Base-by-base conservation (phyloP, 371 early-diverging fungal genomes). In the Mortierella sp. region DNA sequence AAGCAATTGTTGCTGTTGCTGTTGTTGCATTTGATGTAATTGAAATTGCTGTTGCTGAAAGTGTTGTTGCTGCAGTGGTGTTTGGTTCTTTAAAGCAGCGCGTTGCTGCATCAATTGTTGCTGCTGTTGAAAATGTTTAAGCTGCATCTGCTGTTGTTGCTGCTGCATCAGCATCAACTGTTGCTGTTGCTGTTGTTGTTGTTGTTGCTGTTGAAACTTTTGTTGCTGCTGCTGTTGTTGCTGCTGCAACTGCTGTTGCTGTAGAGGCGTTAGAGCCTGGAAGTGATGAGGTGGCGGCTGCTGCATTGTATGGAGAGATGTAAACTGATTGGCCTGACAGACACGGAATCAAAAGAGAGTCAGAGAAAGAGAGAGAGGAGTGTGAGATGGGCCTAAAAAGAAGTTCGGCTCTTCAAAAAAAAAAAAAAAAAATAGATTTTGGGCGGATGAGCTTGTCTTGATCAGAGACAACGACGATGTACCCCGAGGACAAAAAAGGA, bases 41-140 rank as follows among this genome's bases (percentile, higher is more conserved):
- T 45, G 62, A 19, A 68, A 72, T 19, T 72, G 77, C 11, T 72
- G 77, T 15, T 77, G 73, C 16, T 77, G 77, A 40, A 70, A 63
- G n/a, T 72, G 76, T 22, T 76, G 69, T 24, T 68, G 66, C 58
- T 76, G 76, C 24, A 65, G 68, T 19, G 57, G 77, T 13, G 33
- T 36, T 43, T 53, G 62, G 40, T 70, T 58, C 47, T 76, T 55
- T 53, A 53, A 21, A 11, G 55, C 63, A 24, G 58, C 60, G 45
- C 50, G 61, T 40, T 72, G 77, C 10, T 76, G 76, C 40, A 58
- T 53, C 38, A 65, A 70, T n/a, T 60, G 58, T 24, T 63, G 67
- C 47, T 57, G 77, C 33, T 65, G 77, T 41, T 67, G 72, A 43
- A 58, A 52, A 48, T 70, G 69, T 38, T 65, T 40, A 38, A n/a